Evolutionary conservation across 805 yeast species (phyloP).

Genomic region (Kluyveromyces aestuarii): DNA sequence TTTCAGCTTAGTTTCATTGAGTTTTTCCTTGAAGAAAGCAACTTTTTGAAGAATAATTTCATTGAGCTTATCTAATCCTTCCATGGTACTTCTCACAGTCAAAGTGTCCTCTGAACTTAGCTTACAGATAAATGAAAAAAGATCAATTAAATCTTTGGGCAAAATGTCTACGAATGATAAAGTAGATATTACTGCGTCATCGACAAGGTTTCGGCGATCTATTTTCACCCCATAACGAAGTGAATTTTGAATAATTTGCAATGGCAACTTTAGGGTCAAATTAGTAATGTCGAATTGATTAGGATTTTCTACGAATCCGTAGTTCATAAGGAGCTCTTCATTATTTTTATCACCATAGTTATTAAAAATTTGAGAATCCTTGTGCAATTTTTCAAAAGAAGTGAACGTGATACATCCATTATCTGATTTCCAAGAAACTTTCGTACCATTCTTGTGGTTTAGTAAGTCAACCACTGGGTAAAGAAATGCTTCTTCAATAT

Average conservation of each 20-base stretch:
- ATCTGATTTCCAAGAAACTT: conserved; percentile 51
- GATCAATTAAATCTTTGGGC: conserved; percentile 39
- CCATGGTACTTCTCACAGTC: conserved; percentile 47
- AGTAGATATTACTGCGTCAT: conserved; percentile 33
- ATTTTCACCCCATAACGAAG: conserved; percentile 32
- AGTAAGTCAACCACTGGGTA: conserved; percentile 72
- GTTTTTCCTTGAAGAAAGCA: conserved; percentile 28
- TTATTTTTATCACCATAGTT: conserved; percentile 86
- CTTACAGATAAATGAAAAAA: conserved; percentile 48
- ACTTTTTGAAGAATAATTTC: conserved; percentile 45
- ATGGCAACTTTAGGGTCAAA: conserved; percentile 47
- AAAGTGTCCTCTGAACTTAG: conserved; percentile 38
- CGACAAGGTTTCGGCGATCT: conserved; percentile 31
- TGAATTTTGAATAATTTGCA: conserved; percentile 22
- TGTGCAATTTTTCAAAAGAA: conserved; percentile 24
- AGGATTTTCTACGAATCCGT: conserved; percentile 61
- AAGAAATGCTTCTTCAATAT: conserved; percentile 53
- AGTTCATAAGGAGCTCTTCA: conserved; percentile 70
- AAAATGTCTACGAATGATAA: conserved; percentile 28
- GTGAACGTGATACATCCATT: conserved; percentile 34
- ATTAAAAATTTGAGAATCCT: conserved; percentile 52
- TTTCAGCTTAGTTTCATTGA: conserved; percentile 12
- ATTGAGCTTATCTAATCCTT: conserved; percentile 49
- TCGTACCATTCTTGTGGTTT: conserved; percentile 56
- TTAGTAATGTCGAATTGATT: conserved; percentile 52